Base-by-base conservation (phyloP, 148 eudicot species). In the Camellia lanceoleosa region DNA sequence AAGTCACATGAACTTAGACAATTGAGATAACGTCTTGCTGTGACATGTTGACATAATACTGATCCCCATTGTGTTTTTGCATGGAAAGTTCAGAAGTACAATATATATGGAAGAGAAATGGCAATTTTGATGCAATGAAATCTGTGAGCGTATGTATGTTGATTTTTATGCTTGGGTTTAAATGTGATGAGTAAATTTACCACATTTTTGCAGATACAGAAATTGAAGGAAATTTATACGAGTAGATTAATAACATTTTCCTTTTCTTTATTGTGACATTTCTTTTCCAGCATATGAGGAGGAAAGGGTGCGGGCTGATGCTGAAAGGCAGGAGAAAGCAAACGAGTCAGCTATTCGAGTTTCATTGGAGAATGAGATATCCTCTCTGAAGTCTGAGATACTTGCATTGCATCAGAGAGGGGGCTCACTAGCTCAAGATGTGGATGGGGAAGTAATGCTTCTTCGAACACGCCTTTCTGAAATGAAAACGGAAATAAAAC, bases 201-300 rank as follows among this genome's bases (percentile, higher is more conserved):
- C 6, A 42, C 19, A 5, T 30, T 73, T 67, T 67, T 44, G 20
- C 68, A 5, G 14, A 49, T 74, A 64, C 68, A 47, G 14, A 14
- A 15, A 30, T 49, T 61, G 54, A 44, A 13, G 54, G 42, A 20
- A 30, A 54, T 59, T 1, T 44, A 30, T 66, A 14, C 23, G 3
- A 38, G 54, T 68, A 54, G 62, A 8, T n/a, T 11, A 23, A 52
- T 67, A 44, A 54, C 8, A n/a, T 47, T 58, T 58, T 42, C 61
- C 56, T 70, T 30, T 42, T 65, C 38, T 42, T 66, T 19, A 11
- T 43, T 71, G 46, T 59, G 30, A 10, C 49, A 44, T 78, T 23
- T 79, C 70, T 43, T 71, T 18, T 71, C 44, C 90, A 93, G 98
- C 87, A 63, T 75, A 8, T 80, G 90, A 88, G 75, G 92, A 90